These are phyloP conservation scores for Scheffersomyces stipitis DNA, from an alignment of 805 yeast genomes.

Conservation along the genomic window DNA sequence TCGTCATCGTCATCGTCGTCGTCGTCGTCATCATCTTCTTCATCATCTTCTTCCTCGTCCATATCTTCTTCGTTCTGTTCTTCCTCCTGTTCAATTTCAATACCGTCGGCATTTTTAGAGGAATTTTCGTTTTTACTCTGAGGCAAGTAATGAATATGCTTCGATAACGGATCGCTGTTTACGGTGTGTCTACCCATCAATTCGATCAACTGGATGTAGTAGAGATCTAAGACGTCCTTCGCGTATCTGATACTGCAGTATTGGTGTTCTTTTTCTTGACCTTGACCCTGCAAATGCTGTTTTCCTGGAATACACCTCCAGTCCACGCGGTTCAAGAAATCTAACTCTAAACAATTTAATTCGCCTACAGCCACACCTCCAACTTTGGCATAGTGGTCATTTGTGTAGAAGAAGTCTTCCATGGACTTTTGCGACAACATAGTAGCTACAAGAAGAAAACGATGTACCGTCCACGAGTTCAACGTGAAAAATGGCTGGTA, in stretches of 20 bases:
- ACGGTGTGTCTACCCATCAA: constrained; percentile 42
- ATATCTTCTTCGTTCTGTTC: constrained; percentile 1
- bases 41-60: constrained; percentile 6
- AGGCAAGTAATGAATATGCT: constrained; percentile 5
- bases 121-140: no score
- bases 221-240: constrained; percentile 39
- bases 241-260: constrained; percentile 27
- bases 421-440: constrained; percentile 87
- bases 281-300: constrained; percentile 19
- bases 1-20: constrained; percentile 10
- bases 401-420: constrained; percentile 92
- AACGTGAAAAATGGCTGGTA: constrained; percentile 75
- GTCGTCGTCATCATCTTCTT: constrained; percentile 10
- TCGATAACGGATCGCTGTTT: constrained; percentile 1
- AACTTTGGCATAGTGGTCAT: constrained; percentile 90
- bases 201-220: constrained; percentile 39
- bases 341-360: constrained; percentile 83
- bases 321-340: constrained; percentile 75
- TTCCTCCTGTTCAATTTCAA: constrained; percentile 8
- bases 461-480: constrained; percentile 89
- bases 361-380: constrained; percentile 89
- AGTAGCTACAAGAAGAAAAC: constrained; percentile 87
- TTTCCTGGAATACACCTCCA: constrained; percentile 55
- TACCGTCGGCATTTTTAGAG: constrained; percentile 10
- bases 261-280: constrained; percentile 11